Base-by-base conservation (phyloP, 148 eudicot species). In the Rhododendron simsii region DNA sequence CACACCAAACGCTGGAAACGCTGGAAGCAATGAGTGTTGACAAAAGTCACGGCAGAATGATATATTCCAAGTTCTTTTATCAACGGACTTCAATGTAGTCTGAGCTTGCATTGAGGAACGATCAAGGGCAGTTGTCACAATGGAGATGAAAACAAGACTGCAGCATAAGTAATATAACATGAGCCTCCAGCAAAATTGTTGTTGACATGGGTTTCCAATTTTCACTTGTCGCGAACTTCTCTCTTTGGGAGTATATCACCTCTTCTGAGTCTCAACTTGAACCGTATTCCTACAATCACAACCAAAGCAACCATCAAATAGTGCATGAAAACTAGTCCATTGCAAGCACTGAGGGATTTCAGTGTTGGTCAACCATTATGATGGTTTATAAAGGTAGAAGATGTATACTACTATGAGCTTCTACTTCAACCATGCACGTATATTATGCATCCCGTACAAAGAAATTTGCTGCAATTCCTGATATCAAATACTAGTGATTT, bases 201-300 rank as follows among this genome's bases (percentile, higher is more conserved):
- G 63, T 90, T 87, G 88, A 84, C 87, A 8, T 57, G 16, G 39
- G 51, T 57, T 69, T 81, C 55, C 9, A 2, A 47, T 44, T 50
- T n/a, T 91, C 88, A 96, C 89, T 92, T 96, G 84, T 92, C 96
- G 20, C 92, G 99, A 61, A 86, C 45, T 90, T 93, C 98, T 57
- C 87, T 88, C 89, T 91, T 96, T 1, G 99, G 99, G 35, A 96
- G 99, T 59, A 95, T 85, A 89, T 96, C 98, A 41, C 86, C 73
- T 90, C 94, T 91, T 91, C 99, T 91, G 86, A 93, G 90, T 89
- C 96, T 93, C 35, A 92, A 90, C 65, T 85, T 91, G 81, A 93
- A 82, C 86, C 94, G 88, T 71, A 90, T 83, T 37, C 98, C 99
- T 96, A 89, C 69, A 86, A 9, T 9, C 76, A 75, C 80, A 85